Percentiles rank a stretch among this genome's conserved stretches.
phyloP scores from a whole-genome alignment of 2,329 filamentous ascomycete genomes.

The Apiospora kogelbergensis region DNA sequence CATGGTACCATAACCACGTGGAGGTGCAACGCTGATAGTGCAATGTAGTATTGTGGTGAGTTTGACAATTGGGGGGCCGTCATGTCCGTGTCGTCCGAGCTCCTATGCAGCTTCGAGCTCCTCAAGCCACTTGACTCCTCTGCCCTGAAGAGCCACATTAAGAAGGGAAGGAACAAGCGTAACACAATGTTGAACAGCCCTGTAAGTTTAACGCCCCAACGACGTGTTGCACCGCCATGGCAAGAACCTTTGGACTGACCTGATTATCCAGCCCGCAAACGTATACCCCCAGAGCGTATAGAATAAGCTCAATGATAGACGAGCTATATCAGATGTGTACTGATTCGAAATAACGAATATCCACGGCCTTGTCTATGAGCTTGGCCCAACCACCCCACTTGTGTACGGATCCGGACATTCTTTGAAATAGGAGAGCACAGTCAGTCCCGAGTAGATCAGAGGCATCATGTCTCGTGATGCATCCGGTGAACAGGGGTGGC shows the following conservation, averaged over 20 bases:
- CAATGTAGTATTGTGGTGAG: constrained; percentile 86
- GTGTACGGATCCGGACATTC: constrained; percentile 4
- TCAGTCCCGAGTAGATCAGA: neutral
- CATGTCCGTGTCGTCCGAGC: constrained; percentile 92
- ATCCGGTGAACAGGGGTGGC: neutral
- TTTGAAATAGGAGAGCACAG: constrained; percentile 6
- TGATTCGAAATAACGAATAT: neutral
- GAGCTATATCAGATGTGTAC: constrained; percentile 4
- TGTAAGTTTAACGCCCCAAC: constrained; percentile 55
- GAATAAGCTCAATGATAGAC: constrained; percentile 14
- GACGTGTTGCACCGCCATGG: neutral
- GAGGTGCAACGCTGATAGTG: constrained; percentile 10
- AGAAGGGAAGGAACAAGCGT: constrained; percentile 92
- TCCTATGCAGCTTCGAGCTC: constrained; percentile 95
- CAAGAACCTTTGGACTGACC: constrained; percentile 11
- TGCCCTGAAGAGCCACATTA: constrained; percentile 96
- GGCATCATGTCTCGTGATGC: neutral
- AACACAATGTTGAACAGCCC: constrained; percentile 96
- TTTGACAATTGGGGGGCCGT: constrained; percentile 99
- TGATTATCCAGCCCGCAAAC: constrained; percentile 47
- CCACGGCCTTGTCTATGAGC: neutral
- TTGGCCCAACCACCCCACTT: neutral
- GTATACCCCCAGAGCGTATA: constrained; percentile 59
- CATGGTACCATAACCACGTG: neutral
- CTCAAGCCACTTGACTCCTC: constrained; percentile 95